Evolutionary conservation across 805 yeast genomes (phyloP).

Genomic region (Wickerhamiella kurtzmanii): DNA sequence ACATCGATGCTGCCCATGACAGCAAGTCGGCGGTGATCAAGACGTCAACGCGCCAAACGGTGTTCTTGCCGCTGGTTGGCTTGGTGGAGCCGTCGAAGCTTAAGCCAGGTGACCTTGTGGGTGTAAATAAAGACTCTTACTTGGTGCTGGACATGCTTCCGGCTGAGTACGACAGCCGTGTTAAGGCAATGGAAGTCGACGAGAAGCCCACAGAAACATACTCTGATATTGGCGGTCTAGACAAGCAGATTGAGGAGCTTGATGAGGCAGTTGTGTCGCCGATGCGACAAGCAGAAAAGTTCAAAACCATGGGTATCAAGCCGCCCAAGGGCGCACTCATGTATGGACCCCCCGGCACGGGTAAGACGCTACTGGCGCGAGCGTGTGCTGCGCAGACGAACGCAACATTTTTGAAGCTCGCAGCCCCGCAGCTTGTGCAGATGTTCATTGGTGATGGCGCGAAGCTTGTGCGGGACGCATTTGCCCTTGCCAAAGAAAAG

Average conservation of each 20-base stretch:
- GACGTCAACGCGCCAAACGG: constrained; percentile 95
- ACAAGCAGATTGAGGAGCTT: constrained; percentile 93
- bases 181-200: constrained; percentile 98
- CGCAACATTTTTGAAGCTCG: constrained; percentile 90
- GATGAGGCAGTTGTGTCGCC: constrained; percentile 98
- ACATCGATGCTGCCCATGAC: constrained; percentile 74
- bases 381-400: constrained; percentile 99
- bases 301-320: constrained; percentile 83
- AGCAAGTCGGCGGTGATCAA: constrained; percentile 98
- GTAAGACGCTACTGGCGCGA: constrained; percentile 90
- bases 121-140: constrained; percentile 94
- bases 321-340: constrained; percentile 97
- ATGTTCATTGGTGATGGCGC: constrained; percentile 99
- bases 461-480: constrained; percentile 91
- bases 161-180: constrained; percentile 93
- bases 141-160: constrained; percentile 88
- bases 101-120: constrained; percentile 95
- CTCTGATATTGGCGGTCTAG: constrained; percentile 95
- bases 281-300: constrained; percentile 95
- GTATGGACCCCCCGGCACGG: constrained; percentile 99
- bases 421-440: constrained; percentile 96
- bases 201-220: constrained; percentile 97
- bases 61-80: constrained; percentile 89
- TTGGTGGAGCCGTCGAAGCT: constrained; percentile 81
- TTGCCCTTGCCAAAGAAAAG: constrained; percentile 92